Base-by-base conservation (phyloP, 306 rosid species). In the Trifolium pratense region DNA sequence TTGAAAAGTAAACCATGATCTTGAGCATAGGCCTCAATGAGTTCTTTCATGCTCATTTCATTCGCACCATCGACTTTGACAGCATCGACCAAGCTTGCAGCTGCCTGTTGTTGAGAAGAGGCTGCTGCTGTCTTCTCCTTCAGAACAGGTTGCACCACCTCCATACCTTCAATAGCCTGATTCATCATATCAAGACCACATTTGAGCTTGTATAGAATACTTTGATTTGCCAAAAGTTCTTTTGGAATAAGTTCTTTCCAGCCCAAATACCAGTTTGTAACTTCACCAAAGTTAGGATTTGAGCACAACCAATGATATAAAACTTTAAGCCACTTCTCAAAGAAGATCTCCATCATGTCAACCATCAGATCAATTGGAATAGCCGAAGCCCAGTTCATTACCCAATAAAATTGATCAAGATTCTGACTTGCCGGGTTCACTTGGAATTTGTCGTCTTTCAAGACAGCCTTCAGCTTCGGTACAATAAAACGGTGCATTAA, bases 401-500 rank as follows among this genome's bases (percentile, higher is more conserved):
- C 96, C 96, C 99, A 91, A 71, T 80, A 80, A 81, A 91, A 94
- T 16, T 89, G 91, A 68, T 91, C 96, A 18, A 94, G 96, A 32
- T 84, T 88, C 87, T 91, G 99, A 73, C 71, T 79, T 37, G 90
- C 84, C 4, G 96, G 97, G 81, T 94, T 91, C 75, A 94, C 88
- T 64, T 90, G 96, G 77, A 94, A 94, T 12, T 91, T 95, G n/a
- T 91, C 96, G 4, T 29, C 1, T 78, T 91, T 91, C 82, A 91
- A 72, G 75, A 91, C 89, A 78, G 86, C 84, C 79, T 88, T 94
- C 86, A 94, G 79, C 77, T 94, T 94, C 3, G 99, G 96, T 56
- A 91, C 95, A 60, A 91, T 88, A 81, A 88, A 91, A 17, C 89
- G 83, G 48, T 80, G 87, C 97, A 91, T 83, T 31, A 94, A 95